Evolutionary conservation across 192 early-diverging fungal genomes (phyloP).

Genomic region (Backusella macrospora): DNA sequence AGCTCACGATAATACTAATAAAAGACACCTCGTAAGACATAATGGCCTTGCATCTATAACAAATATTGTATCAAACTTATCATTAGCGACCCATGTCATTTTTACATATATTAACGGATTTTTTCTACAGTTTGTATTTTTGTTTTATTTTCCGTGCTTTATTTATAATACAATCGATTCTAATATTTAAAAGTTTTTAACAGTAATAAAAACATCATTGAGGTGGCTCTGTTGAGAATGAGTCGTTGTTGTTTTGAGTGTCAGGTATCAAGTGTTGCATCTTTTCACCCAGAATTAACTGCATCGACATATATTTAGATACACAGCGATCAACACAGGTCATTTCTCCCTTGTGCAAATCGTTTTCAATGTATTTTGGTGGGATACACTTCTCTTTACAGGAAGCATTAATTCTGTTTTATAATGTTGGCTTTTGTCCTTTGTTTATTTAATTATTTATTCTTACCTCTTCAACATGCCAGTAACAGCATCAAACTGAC

Average conservation of each 20-base stretch:
- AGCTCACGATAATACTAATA: background rate
- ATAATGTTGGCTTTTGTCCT: background rate
- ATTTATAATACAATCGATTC: conserved; percentile 9
- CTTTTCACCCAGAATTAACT: conserved; percentile 74
- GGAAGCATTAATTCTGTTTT: conserved; percentile 64
- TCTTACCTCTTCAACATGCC: conserved; percentile 34
- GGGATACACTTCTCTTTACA: conserved; percentile 89
- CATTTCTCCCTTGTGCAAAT: conserved; percentile 89
- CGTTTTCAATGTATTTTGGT: conserved; percentile 74
- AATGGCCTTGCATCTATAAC: background rate
- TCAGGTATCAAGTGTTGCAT: conserved; percentile 54
- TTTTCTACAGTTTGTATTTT: background rate
- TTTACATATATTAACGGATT: background rate
- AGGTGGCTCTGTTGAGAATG: conserved; percentile 15
- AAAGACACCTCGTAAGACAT: background rate
- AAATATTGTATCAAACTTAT: background rate
- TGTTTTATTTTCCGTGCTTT: background rate
- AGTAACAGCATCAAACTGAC: conserved; percentile 37
- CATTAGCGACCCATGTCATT: background rate
- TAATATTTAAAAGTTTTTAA: background rate
- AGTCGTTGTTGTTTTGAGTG: background rate
- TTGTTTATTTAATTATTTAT: background rate
- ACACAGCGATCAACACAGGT: conserved; percentile 91
- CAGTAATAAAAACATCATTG: background rate
- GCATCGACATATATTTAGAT: conserved; percentile 84